Conservation (phyloP, 2,329 filamentous ascomycete genomes). For the Claviceps spartinae region DNA sequence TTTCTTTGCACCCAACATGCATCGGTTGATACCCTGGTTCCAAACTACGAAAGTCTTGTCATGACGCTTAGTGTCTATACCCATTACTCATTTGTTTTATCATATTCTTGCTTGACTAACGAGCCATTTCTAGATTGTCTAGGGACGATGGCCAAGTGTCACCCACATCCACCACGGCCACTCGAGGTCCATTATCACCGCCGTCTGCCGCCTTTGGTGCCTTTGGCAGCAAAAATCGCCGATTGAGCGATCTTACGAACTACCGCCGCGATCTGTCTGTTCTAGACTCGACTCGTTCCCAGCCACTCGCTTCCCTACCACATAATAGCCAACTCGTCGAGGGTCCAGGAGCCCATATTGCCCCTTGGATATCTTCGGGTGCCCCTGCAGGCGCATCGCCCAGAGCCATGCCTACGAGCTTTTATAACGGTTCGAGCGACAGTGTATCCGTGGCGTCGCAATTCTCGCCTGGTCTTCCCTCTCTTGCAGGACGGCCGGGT, state of each 20-base stretch:
- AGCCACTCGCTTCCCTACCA: conserved; percentile 30
- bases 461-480: conserved; percentile 56
- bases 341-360: conserved; percentile 36
- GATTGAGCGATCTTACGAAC: conserved; percentile 49
- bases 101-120: conserved; percentile 1
- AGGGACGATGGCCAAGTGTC: conserved; percentile 33
- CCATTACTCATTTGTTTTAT: not conserved
- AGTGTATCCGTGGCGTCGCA: conserved; percentile 49
- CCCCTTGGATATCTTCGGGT: conserved; percentile 43
- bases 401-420: conserved; percentile 38
- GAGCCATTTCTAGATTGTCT: conserved; percentile 11
- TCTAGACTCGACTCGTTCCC: conserved; percentile 48
- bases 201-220: conserved; percentile 27
- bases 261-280: conserved; percentile 60
- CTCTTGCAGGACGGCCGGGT: conserved; percentile 20
- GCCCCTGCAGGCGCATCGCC: conserved; percentile 21
- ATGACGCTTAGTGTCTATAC: not conserved
- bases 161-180: conserved; percentile 31
- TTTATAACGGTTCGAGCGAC: conserved; percentile 66
- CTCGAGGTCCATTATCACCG: conserved; percentile 33
- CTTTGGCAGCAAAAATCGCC: conserved; percentile 36
- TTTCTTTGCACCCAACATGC: not conserved
- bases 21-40: not conserved
- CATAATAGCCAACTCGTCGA: conserved; percentile 32
- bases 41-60: not conserved